Percentiles rank a stretch among this genome's conserved stretches.
Conservation (phyloP, 2,329 filamentous ascomycete genomes). For the Aureobasidium sp. region DNA sequence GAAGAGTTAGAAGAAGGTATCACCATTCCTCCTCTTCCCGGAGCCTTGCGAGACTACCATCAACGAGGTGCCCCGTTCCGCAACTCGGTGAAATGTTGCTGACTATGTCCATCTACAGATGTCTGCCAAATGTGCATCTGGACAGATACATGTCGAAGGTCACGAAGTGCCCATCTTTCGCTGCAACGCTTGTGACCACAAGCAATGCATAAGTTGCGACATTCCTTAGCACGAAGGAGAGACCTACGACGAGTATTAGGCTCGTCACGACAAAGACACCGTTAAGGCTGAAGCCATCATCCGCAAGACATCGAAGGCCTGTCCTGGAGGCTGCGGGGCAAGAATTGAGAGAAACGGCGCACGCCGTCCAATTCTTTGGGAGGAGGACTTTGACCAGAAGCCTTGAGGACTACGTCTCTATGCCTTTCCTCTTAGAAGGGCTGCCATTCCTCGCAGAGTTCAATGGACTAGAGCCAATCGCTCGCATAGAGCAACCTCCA, state of each 20-base stretch:
- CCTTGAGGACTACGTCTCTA: too few species aligned
- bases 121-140: slow-evolving; percentile 15
- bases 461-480: too few species aligned
- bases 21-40: too few species aligned
- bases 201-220: slow-evolving; percentile 24
- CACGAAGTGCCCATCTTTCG: slow-evolving; percentile 19
- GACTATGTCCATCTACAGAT: neutral
- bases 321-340: slow-evolving; percentile 21
- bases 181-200: slow-evolving; percentile 22
- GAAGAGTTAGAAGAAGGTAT: too few species aligned
- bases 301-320: slow-evolving; percentile 19
- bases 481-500: too few species aligned
- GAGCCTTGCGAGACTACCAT: neutral
- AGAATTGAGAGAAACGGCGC: slow-evolving; percentile 26
- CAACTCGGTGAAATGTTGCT: neutral
- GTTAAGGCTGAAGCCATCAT: slow-evolving; percentile 15
- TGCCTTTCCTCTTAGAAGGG: too few species aligned
- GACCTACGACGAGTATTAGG: slow-evolving; percentile 17
- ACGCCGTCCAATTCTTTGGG: too few species aligned
- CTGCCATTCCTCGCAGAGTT: too few species aligned
- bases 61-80: too few species aligned
- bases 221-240: slow-evolving; percentile 24
- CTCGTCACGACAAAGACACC: neutral
- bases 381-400: too few species aligned
- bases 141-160: slow-evolving; percentile 18